phyloP scores from a whole-genome alignment of 1,284 basidiomycete genomes.

The Coniophora puteana region DNA sequence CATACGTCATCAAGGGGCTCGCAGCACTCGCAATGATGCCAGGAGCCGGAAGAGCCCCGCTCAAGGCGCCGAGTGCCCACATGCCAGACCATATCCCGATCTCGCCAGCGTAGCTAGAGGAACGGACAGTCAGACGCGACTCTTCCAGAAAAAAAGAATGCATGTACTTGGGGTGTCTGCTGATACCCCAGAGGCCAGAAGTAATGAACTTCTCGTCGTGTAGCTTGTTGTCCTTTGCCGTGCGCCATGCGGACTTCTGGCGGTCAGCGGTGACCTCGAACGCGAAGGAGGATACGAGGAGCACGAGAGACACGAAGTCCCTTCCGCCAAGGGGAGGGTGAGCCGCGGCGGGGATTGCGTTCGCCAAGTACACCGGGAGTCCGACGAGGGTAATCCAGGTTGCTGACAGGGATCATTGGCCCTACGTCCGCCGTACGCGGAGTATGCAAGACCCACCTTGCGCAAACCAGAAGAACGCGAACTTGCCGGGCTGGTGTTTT shows the following conservation, averaged over 20 bases:
- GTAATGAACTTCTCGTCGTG: conserved; percentile 77
- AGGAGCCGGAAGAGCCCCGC: conserved; percentile 44
- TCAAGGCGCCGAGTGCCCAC: conserved; percentile 53
- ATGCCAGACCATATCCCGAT: conserved; percentile 73
- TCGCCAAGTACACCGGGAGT: conserved; percentile 36
- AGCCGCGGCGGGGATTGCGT: conserved; percentile 51
- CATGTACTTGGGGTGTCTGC: conserved; percentile 73
- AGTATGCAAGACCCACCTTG: conserved; percentile 75
- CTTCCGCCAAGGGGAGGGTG: conserved; percentile 56
- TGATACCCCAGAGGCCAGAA: conserved; percentile 67
- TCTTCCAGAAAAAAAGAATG: conserved; percentile 2
- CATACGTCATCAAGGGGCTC: conserved; percentile 68
- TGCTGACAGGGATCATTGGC: no score
- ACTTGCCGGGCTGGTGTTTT: conserved; percentile 57
- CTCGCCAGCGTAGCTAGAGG: conserved; percentile 72
- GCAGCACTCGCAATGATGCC: conserved; percentile 26
- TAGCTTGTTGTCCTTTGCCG: conserved; percentile 58
- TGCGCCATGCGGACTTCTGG: conserved; percentile 70
- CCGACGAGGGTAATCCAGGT: neutral
- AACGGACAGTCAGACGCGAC: neutral
- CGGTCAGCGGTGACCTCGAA: conserved; percentile 66
- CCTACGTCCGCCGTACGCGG: conserved; percentile 56
- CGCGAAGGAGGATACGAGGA: conserved; percentile 59
- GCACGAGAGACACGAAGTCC: conserved; percentile 55
- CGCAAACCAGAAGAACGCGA: conserved; percentile 66